Base-by-base conservation (phyloP, 139 green algal genomes). In the Chlorella sp. region DNA sequence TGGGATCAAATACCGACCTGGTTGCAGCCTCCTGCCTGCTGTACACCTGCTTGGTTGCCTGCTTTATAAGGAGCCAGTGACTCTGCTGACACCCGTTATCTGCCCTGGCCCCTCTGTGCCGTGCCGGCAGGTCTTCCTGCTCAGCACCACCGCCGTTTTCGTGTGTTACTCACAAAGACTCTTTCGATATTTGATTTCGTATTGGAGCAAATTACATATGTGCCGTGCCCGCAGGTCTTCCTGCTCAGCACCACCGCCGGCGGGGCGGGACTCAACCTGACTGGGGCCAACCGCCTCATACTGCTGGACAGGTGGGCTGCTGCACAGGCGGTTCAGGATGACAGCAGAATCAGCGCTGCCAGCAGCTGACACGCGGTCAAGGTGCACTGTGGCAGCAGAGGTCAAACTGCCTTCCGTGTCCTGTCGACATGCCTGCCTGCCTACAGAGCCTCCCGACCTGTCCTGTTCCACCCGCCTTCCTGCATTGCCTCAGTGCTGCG, bases 211-310 rank as follows among this genome's bases (percentile, higher is more conserved):
- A 76, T n/a, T n/a, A n/a, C n/a, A n/a, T n/a, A n/a, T 57, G 48
- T 57, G 48, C 48, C 48, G 48, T 57, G 48, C 48, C 48, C 39
- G 66, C 93, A 97, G 92, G 95, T 98, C 53, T 98, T 98, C 90
- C 86, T 99, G 83, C 95, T 99, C 73, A 98, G 95, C 39, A 97
- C 96, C 19, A 89, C 92, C 0, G 97, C 97, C 42, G 97, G 97
- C 32, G 97, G 97, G 40, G 97, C 95, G 22, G 97, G 97, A 19
- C 93, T 99, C 11, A 99, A 99, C 92, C 91, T 99, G 57, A 94
- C 97, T 21, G 97, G 97, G 12, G 97, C 96, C 42, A 96, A 93
- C 85, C 90, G 92, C 69, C 93, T 98, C 36, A 92, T 96, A 34
- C 93, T 97, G 39, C 93, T 95, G 75, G 95, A 97, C 91, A 92